These are phyloP conservation scores for Diaporthe velutina DNA, from an alignment of 2,329 filamentous ascomycete species.

Conservation along the genomic window DNA sequence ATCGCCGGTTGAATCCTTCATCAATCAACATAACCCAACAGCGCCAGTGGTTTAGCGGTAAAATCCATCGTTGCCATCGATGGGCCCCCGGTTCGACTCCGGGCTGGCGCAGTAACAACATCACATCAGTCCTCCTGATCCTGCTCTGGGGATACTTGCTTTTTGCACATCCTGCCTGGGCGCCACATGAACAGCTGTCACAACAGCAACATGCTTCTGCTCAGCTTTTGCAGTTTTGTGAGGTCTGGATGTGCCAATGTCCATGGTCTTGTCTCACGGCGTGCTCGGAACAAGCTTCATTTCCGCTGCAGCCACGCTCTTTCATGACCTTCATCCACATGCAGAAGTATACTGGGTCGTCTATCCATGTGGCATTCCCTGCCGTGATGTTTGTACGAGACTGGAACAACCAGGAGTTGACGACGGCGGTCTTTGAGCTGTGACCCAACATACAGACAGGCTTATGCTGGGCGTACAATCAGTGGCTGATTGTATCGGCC, in stretches of 20 bases:
- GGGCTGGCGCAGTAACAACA: slow-evolving; percentile 46
- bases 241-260: background rate
- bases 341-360: background rate
- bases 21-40: background rate
- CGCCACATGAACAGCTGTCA: background rate
- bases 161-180: background rate
- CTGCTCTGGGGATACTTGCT: background rate
- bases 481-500: too few relatives aligned
- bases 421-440: background rate
- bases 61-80: slow-evolving; percentile 64
- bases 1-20: background rate
- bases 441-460: background rate
- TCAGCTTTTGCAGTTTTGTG: background rate
- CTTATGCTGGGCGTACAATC: background rate
- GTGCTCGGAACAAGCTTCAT: background rate
- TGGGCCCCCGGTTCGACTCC: slow-evolving; percentile 61
- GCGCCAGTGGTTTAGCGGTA: slow-evolving; percentile 60
- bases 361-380: too few relatives aligned
- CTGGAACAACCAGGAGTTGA: too few relatives aligned
- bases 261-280: too few relatives aligned
- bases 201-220: background rate
- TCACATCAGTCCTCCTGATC: background rate
- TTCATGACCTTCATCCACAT: too few relatives aligned
- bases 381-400: background rate
- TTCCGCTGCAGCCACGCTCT: too few relatives aligned